Conservation (phyloP, 2,329 filamentous ascomycete species). For the Aspergillus niger region DNA sequence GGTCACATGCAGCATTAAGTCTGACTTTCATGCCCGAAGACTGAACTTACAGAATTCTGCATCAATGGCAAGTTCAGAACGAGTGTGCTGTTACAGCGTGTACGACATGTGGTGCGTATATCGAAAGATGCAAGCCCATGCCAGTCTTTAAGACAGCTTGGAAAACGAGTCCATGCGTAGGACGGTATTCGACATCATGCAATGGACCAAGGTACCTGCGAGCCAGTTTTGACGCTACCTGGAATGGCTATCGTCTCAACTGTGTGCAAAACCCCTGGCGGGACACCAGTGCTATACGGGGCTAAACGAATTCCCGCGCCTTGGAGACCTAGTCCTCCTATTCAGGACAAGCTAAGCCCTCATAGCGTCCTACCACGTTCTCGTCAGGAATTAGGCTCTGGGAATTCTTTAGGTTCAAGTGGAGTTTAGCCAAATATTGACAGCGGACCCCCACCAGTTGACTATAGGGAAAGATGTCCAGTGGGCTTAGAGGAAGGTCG, state of each 20-base stretch:
- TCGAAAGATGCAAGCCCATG: neutral
- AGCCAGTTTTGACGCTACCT: neutral
- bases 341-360: neutral
- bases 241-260: neutral
- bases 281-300: neutral
- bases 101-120: neutral
- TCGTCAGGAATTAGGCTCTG: neutral
- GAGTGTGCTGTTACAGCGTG: neutral
- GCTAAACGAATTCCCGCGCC: neutral
- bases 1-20: conserved; percentile 40
- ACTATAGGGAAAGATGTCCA: neutral
- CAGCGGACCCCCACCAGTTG: neutral
- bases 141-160: neutral
- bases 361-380: neutral
- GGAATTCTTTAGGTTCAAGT: neutral
- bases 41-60: conserved; percentile 22
- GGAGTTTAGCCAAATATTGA: neutral
- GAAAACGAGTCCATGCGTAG: neutral
- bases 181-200: too few species aligned
- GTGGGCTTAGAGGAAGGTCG: neutral
- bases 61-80: neutral
- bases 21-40: conserved; percentile 34
- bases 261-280: neutral
- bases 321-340: neutral
- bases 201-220: neutral